Evolutionary conservation across 202 grass and related monocot genomes (phyloP), one percentile per base, ranked within the genome.

Genomic region (Digitaria exilis): DNA sequence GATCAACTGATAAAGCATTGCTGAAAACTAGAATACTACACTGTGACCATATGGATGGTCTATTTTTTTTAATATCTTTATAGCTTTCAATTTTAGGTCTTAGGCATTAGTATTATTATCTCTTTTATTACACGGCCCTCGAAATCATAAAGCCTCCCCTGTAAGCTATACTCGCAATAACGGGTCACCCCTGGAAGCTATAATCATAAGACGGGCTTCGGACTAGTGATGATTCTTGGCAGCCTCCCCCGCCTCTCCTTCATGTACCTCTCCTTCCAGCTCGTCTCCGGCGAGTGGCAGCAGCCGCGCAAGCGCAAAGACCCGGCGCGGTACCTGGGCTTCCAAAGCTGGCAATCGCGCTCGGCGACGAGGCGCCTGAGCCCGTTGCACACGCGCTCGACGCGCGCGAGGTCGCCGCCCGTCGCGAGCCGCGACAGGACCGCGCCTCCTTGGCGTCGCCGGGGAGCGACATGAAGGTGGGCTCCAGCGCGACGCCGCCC

Each of bases 311-410:
- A 2, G 6, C 6, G 0, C 19, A 18, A 21, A 21, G 50, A n/a
- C 18, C 5, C 17, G 17, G 5, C 17, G 49, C n/a, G n/a, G 22
- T 24, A 42, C 21, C 6, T 16, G 7, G 45, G 64, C 78, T 80
- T 31, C 78, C 78, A 80, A 49, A 80, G 64, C 49, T 69, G 10
- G 24, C 31, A 2, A 34, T 69, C 64, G 9, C 3, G 78, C 22
- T 43, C 49, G 9, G 34, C 7, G 22, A 80, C 78, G 65, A 80
- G 24, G 32, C 65, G 17, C 16, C 78, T 21, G 5, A 82, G 69
- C 21, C 4, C 69, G 5, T 21, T 1, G 41, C 56, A 82, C 7
- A 29, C 61, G 57, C 57, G 0, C 69, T 37, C 56, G 14, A 42
- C 58, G 21, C 21, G 26, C 15, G 9, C 15, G 15, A 64, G 9